Base-by-base conservation (phyloP, 129 eudicot genomes). In the Sambucus nigra region DNA sequence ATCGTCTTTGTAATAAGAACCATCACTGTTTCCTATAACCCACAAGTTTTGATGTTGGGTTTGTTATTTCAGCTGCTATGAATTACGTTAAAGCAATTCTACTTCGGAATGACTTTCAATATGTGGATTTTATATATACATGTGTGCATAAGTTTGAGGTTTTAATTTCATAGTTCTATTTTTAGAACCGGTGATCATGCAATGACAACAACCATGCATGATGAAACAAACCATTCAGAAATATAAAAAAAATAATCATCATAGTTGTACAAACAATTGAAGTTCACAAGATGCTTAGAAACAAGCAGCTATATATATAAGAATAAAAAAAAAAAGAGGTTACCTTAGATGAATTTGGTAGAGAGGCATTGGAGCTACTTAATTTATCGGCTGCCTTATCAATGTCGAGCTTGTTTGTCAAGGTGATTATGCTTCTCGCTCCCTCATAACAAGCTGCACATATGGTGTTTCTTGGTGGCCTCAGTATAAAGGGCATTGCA, bases 401-500 rank as follows among this genome's bases (percentile, higher is more conserved):
- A 22, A 59, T 65, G 2, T 77, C 91, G 7, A 61, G 53, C 61
- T 79, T 81, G 69, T 68, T 79, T 10, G 94, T 86, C 49, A 91
- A 63, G 59, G 86, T 54, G 60, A 91, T 82, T 15, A 91, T 74
- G 68, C 72, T 81, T 79, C 86, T 72, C 23, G 98, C 95, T 76
- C 95, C 95, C 63, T 91, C 98, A 20, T 73, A 91, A 46, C 98
- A 91, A 51, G 95, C 93, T 61, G 63, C 94, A 18, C 98, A 91
- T 57, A 91, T 85, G 29, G 95, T 79, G 65, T 91, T 91, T 49
- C 98, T 74, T 29, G 95, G 98, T 35, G 98, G 98, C 80, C 98
- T 79, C 59, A 91, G 48, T 39, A 81, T 82, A 48, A 74, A 85
- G 0, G 98, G 98, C 95, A 91, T 73, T 0, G 98, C 69, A 45